Percentiles rank a stretch among this genome's conserved stretches.
These are phyloP conservation scores for Phytophthora ramorum DNA, from an alignment of 352 stramenopile species.

Conservation along the genomic window DNA sequence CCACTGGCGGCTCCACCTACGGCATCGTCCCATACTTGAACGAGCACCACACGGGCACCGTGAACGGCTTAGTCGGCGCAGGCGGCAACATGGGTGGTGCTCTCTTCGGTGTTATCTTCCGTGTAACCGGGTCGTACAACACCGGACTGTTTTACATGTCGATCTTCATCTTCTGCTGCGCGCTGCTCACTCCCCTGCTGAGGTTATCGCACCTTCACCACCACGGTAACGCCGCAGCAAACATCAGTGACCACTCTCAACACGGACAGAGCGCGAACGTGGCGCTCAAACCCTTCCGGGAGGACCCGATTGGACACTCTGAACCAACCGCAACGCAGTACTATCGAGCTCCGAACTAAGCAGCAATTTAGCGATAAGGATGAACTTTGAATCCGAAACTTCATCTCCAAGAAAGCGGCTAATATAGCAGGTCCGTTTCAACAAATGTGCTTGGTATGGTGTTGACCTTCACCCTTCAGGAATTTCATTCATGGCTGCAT, in stretches of 20 bases:
- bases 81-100: slow-evolving; percentile 75
- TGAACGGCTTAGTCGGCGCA: slow-evolving; percentile 72
- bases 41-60: slow-evolving; percentile 66
- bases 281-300: slow-evolving; percentile 13
- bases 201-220: slow-evolving; percentile 14
- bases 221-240: slow-evolving; percentile 6
- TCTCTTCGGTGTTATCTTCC: slow-evolving; percentile 80
- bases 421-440: slow-evolving; percentile 17
- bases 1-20: slow-evolving; percentile 71
- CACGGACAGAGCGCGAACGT: neutral
- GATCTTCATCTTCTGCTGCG: slow-evolving; percentile 61
- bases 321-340: slow-evolving; percentile 10
- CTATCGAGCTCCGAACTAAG: slow-evolving; percentile 6
- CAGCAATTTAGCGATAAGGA: neutral
- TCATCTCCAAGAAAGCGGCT: neutral
- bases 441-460: neutral
- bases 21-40: slow-evolving; percentile 82
- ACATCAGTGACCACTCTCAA: slow-evolving; percentile 7
- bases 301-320: neutral
- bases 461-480: neutral
- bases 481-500: slow-evolving; percentile 12
- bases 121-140: slow-evolving; percentile 44
- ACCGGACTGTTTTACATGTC: slow-evolving; percentile 60
- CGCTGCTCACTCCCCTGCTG: slow-evolving; percentile 48
- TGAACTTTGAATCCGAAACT: neutral